Percentiles rank a stretch among this genome's conserved stretches.
phyloP scores from a whole-genome alignment of 176 grass and related monocot genomes.

The Themeda triandra region DNA sequence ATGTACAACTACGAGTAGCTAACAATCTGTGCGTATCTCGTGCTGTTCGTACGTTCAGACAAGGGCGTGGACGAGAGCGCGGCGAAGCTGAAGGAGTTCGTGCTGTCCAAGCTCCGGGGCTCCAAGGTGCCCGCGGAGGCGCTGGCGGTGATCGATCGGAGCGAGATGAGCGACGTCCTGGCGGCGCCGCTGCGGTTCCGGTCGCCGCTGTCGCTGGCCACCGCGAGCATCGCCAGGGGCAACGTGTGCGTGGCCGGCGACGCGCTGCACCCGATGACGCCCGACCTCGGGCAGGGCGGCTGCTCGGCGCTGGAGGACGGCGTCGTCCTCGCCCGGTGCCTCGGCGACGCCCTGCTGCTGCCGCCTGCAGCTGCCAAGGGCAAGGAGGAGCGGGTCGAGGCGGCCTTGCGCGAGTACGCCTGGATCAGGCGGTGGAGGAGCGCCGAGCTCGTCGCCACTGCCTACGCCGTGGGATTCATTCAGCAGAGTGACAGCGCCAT shows the following conservation, averaged over 20 bases:
- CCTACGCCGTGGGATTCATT: constrained; percentile 39
- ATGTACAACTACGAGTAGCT: neutral
- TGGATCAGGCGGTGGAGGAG: constrained; percentile 62
- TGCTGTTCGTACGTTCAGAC: neutral
- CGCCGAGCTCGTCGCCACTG: constrained; percentile 29
- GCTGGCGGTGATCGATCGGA: constrained; percentile 37
- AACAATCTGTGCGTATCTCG: neutral
- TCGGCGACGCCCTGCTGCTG: constrained; percentile 35
- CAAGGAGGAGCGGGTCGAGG: constrained; percentile 26
- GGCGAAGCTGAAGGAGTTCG: constrained; percentile 37
- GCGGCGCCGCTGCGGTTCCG: constrained; percentile 55
- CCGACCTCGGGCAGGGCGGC: constrained; percentile 71
- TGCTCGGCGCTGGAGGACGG: constrained; percentile 71
- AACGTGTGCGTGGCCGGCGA: constrained; percentile 72
- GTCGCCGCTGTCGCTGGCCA: constrained; percentile 40
- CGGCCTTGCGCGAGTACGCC: constrained; percentile 38
- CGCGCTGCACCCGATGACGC: constrained; percentile 87
- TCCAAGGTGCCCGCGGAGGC: constrained; percentile 29
- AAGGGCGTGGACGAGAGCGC: constrained; percentile 37
- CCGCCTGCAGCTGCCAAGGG: neutral
- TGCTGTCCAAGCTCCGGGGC: constrained; percentile 30
- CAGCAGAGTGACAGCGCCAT: constrained; percentile 33
- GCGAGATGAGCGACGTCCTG: constrained; percentile 47
- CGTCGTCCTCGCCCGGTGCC: constrained; percentile 45
- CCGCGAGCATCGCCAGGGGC: constrained; percentile 42